These are phyloP conservation scores for Rhizodiscina lignyota DNA, from an alignment of 495 filamentous ascomycete genomes.

Conservation along the genomic window DNA sequence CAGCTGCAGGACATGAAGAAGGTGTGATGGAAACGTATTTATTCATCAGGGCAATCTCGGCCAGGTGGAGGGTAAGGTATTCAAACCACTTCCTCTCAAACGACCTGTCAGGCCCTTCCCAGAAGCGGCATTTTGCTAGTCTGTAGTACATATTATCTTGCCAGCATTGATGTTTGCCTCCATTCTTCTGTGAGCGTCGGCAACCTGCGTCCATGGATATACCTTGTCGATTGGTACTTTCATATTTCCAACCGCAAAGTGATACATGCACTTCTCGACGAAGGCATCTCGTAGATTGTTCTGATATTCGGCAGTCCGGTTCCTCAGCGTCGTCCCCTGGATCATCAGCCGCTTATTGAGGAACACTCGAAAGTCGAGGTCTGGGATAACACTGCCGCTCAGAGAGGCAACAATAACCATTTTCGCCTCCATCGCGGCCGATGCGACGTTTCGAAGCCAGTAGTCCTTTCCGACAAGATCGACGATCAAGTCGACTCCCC, in stretches of 20 bases:
- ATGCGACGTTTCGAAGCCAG: slow-evolving; percentile 63
- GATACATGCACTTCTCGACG: slow-evolving; percentile 52
- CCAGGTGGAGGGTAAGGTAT: too few species aligned
- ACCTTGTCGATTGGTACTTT: slow-evolving; percentile 65
- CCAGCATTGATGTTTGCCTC: slow-evolving; percentile 47
- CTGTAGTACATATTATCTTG: slow-evolving; percentile 16
- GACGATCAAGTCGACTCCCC: slow-evolving; percentile 67
- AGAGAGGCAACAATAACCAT: slow-evolving; percentile 58
- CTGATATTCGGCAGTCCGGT: slow-evolving; percentile 67
- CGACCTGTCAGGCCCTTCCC: too few species aligned
- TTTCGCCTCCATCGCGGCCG: slow-evolving; percentile 53
- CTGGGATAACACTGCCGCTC: slow-evolving; percentile 46
- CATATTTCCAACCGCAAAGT: slow-evolving; percentile 43
- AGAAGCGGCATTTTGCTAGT: too few species aligned
- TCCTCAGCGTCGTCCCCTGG: slow-evolving; percentile 73
- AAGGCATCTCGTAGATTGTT: slow-evolving; percentile 53
- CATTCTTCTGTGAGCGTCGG: slow-evolving; percentile 64
- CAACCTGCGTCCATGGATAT: slow-evolving; percentile 58
- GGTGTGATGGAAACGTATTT: too few species aligned
- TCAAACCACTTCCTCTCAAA: too few species aligned
- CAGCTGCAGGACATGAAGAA: too few species aligned
- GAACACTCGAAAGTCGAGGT: slow-evolving; percentile 49
- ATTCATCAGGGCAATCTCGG: too few species aligned
- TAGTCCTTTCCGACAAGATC: slow-evolving; percentile 69
- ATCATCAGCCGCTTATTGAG: slow-evolving; percentile 57